Evolutionary conservation across 495 filamentous ascomycete genomes (phyloP).

Genomic region (Penicillium canescens): DNA sequence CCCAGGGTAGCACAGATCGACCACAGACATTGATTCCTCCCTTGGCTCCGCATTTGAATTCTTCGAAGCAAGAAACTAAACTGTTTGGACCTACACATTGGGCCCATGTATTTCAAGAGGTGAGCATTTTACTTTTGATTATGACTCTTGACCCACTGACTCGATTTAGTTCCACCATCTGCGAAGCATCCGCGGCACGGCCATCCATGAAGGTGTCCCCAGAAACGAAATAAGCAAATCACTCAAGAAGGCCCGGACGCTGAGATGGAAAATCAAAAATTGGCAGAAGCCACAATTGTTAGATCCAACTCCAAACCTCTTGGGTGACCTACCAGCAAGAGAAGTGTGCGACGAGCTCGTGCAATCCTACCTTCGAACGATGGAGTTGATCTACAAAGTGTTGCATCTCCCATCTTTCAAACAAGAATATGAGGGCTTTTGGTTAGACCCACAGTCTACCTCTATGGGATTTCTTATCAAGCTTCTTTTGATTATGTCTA

Average conservation of each 20-base stretch:
- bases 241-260: conserved; percentile 25
- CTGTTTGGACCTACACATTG: conserved; percentile 45
- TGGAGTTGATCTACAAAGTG: conserved; percentile 52
- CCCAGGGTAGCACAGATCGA: background rate
- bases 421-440: conserved; percentile 45
- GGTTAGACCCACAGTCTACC: conserved; percentile 35
- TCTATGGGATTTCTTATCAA: conserved; percentile 26
- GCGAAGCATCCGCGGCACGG: conserved; percentile 14
- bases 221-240: conserved; percentile 27
- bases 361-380: conserved; percentile 36
- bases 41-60: conserved; percentile 16
- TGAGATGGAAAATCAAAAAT: conserved; percentile 21
- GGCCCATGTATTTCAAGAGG: conserved; percentile 40
- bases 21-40: conserved; percentile 17
- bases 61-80: conserved; percentile 30
- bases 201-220: conserved; percentile 3
- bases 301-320: conserved; percentile 15
- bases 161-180: conserved; percentile 12
- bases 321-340: conserved; percentile 17
- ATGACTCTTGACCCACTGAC: conserved; percentile 1
- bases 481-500: conserved; percentile 45
- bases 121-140: conserved; percentile 16
- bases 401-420: conserved; percentile 58
- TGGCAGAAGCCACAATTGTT: conserved; percentile 10
- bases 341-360: conserved; percentile 26